A percentile compares a stretch with the other conserved stretches of the same genome.
These are phyloP conservation scores for Quercus mongolica DNA, from an alignment of 306 rosid genomes.

Conservation along the genomic window DNA sequence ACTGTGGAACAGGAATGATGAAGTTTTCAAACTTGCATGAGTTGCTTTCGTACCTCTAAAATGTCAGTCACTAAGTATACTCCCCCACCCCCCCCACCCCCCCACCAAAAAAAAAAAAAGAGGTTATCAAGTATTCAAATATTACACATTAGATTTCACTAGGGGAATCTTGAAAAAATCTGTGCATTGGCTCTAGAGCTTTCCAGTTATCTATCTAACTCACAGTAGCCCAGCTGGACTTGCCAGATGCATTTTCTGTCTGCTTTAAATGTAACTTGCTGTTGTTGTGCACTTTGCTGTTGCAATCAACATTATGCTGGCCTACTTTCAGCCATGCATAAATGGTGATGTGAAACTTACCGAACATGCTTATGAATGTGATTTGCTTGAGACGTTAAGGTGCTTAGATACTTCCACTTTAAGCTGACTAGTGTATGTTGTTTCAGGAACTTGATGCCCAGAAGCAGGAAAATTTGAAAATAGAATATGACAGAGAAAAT, in stretches of 20 bases:
- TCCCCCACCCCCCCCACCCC: no score
- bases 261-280: background rate
- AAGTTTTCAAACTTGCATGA: background rate
- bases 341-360: background rate
- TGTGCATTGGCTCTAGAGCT: background rate
- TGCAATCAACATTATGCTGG: background rate
- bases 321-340: background rate
- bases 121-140: no score
- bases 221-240: background rate
- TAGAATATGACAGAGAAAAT: slow-evolving; percentile 58
- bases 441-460: slow-evolving; percentile 75
- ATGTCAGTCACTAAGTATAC: background rate
- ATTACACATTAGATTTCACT: no score
- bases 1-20: background rate
- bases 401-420: slow-evolving; percentile 10
- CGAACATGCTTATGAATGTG: background rate
- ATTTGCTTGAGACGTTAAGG: background rate
- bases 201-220: background rate
- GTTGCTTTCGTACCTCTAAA: background rate
- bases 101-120: no score
- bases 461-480: slow-evolving; percentile 57
- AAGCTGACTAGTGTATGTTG: slow-evolving; percentile 16
- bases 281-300: background rate
- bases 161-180: background rate
- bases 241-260: background rate